Conservation (phyloP, 2,329 filamentous ascomycete genomes). For the Eurotiales sp. region DNA sequence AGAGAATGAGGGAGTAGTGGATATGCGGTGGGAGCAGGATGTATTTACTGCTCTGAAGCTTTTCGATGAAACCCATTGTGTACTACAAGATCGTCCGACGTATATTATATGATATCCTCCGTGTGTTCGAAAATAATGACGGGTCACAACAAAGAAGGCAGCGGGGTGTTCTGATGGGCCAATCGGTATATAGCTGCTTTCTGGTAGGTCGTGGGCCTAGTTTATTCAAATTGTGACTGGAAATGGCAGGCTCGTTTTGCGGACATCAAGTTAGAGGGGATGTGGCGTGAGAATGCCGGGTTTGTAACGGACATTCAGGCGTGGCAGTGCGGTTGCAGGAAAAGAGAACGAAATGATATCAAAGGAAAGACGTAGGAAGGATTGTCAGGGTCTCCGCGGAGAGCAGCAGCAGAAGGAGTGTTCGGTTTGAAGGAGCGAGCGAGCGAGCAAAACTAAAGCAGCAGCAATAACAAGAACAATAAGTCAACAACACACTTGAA, state of each 20-base stretch:
- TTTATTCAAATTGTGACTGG: no score
- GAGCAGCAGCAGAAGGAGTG: slow-evolving; percentile 2
- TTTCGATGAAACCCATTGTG: slow-evolving; percentile 48
- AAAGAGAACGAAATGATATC: no score
- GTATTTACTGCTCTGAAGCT: slow-evolving; percentile 48
- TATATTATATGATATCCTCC: neutral
- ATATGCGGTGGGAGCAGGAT: neutral
- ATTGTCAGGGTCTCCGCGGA: no score
- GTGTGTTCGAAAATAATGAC: neutral
- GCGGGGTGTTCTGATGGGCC: neutral
- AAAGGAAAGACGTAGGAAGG: no score
- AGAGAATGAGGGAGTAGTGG: neutral
- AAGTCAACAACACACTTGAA: no score
- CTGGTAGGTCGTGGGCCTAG: neutral
- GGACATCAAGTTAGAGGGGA: neutral
- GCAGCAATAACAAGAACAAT: neutral
- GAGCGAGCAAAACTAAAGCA: neutral
- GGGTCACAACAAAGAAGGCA: neutral
- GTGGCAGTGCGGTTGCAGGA: no score
- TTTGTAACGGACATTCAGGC: no score
- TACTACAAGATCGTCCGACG: no score
- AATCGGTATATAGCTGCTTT: neutral
- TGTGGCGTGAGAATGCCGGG: no score
- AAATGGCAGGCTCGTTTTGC: neutral
- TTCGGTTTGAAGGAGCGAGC: neutral